Base-by-base conservation (phyloP, 2,329 filamentous ascomycete genomes). In the Monosporascus sp. region DNA sequence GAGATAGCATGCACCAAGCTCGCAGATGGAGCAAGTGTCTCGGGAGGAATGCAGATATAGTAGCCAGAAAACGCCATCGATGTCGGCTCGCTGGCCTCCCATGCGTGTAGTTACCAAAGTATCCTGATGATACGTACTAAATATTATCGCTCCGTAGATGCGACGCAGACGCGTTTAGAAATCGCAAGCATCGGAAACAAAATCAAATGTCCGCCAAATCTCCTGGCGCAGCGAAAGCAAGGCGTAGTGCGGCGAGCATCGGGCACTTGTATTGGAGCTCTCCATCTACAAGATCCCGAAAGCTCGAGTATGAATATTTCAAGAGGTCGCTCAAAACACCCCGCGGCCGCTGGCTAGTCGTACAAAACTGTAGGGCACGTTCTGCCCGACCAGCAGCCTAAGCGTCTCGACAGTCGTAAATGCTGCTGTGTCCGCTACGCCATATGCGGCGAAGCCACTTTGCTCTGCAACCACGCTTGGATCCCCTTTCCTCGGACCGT, bases 321-420 rank as follows among this genome's bases (percentile, higher is more conserved):
- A 44, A 52, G 31, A n/a, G 27, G 27, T 48, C 48, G 14, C 47
- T 72, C 67, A 81, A 58, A 76, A 80, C 55, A 79, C 69, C 27
- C 72, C 73, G 22, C 77, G 70, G 2, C 79, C 79, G 48, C 78
- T 78, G 2, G 89, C 88, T 66, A 94, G 75, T 48, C 89, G 79
- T 43, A 94, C 90, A 74, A 95, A 95, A 71, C 89, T 91, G 70
- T 91, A 93, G 6, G 88, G 88, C 53, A 94, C 89, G 67, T 94
- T 94, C 72, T 94, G 89, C 9, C 90, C 90, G 11, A 93, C 88
- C 24, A 95, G 77, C 55, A 92, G 70, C 60, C 89, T 78, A 52
- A 94, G 72, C 48, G 86, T 93, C 72, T 94, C 88, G 5, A 93
- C 89, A 2, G 88, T 92, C 22, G 88, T 92, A 74, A 91, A 94